A percentile compares a stretch with the other conserved stretches of the same genome.
Evolutionary conservation across 139 green algal genomes (phyloP).

Genomic region (Asterochloris erici): DNA sequence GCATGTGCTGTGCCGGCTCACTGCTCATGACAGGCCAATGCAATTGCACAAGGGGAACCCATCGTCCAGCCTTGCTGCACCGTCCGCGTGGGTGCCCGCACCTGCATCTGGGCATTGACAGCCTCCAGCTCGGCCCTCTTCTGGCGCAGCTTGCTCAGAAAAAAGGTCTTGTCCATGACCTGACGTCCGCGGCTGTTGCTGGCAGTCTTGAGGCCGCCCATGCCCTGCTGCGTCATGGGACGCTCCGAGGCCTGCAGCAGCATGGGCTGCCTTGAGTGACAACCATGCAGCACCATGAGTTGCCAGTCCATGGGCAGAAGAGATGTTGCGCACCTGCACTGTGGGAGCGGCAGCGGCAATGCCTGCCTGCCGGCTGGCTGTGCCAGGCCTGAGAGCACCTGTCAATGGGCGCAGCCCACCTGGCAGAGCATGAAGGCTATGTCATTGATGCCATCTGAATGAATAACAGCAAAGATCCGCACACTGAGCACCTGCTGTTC

Average conservation of each 20-base stretch:
- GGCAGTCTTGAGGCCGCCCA: slow-evolving; percentile 34
- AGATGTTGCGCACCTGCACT: not conserved
- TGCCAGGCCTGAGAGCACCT: not conserved
- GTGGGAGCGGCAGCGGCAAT: not conserved
- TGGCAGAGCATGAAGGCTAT: not conserved
- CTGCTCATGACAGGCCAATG: not conserved
- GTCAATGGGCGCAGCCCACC: not conserved
- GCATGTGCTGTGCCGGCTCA: not conserved
- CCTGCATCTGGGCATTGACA: slow-evolving; percentile 50
- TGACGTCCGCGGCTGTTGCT: slow-evolving; percentile 34
- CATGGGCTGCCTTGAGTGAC: not conserved
- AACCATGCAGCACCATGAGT: too few relatives aligned
- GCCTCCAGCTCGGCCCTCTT: slow-evolving; percentile 64
- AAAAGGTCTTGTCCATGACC: slow-evolving; percentile 69
- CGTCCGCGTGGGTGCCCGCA: not conserved
- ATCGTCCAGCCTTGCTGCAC: not conserved
- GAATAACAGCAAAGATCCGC: too few relatives aligned
- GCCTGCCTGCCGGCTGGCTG: not conserved
- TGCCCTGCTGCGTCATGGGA: slow-evolving; percentile 49
- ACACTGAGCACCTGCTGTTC: too few relatives aligned
- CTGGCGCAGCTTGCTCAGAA: slow-evolving; percentile 59
- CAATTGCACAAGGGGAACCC: not conserved
- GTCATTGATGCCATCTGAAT: too few relatives aligned
- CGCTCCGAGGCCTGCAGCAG: slow-evolving; percentile 14
- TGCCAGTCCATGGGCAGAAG: not conserved